phyloP scores from a whole-genome alignment of 495 filamentous ascomycete genomes.

The Lichina pygmaea region DNA sequence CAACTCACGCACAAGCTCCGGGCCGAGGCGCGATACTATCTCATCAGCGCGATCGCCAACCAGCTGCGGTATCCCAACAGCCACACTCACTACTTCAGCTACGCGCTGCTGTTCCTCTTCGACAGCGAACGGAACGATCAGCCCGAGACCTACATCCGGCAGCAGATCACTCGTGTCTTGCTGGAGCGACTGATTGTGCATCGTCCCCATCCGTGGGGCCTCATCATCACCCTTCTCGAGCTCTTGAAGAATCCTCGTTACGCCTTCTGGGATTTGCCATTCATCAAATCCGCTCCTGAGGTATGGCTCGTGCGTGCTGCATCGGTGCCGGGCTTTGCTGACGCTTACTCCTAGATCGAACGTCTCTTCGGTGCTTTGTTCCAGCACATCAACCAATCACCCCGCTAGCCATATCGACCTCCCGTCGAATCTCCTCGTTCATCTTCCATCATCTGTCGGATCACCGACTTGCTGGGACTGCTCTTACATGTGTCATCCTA shows the following conservation, averaged over 20 bases:
- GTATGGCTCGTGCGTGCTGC: constrained; percentile 20
- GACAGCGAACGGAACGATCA: constrained; percentile 48
- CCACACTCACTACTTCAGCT: constrained; percentile 81
- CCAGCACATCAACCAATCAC: constrained; percentile 12
- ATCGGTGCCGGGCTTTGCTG: background rate
- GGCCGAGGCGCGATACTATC: constrained; percentile 60
- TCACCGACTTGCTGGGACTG: no score
- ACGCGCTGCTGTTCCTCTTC: constrained; percentile 67
- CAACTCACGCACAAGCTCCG: constrained; percentile 43
- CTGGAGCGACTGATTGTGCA: constrained; percentile 70
- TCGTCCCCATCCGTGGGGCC: constrained; percentile 88
- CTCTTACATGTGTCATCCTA: no score
- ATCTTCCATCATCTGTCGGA: no score
- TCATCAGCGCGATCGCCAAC: constrained; percentile 65
- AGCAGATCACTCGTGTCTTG: constrained; percentile 70
- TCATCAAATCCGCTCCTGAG: constrained; percentile 69
- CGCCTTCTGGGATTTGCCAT: constrained; percentile 75
- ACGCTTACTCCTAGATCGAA: constrained; percentile 9
- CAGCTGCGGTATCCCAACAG: constrained; percentile 77
- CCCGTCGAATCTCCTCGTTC: no score
- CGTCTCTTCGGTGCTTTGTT: constrained; percentile 12
- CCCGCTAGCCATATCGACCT: background rate
- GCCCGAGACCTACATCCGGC: constrained; percentile 55
- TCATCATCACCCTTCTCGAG: constrained; percentile 75
- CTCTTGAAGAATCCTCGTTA: constrained; percentile 73